Conservation (phyloP, 2,329 filamentous ascomycete genomes). For the Alternaria brassicicola region DNA sequence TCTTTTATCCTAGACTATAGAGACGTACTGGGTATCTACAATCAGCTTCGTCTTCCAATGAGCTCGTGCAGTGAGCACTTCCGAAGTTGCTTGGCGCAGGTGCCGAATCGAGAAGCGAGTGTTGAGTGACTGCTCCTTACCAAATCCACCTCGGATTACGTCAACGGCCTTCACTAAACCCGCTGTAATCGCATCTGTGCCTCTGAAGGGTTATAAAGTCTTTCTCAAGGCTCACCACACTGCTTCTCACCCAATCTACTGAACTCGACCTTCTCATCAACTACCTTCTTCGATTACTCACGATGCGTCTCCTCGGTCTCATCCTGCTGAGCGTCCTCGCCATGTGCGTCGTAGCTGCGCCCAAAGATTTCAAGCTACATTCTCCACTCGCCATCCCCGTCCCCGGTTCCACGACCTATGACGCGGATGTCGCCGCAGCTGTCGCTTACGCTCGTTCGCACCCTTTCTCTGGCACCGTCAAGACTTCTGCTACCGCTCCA, state of each 20-base stretch:
- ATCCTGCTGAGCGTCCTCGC: neutral
- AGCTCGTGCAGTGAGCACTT: neutral
- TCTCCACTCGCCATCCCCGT: neutral
- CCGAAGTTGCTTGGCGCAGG: neutral
- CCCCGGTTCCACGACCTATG: neutral
- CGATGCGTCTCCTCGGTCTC: neutral
- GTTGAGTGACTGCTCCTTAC: neutral
- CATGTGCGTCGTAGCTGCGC: neutral
- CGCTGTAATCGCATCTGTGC: neutral
- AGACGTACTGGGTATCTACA: neutral
- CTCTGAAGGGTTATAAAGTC: neutral
- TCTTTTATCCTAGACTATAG: neutral
- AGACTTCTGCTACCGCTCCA: neutral
- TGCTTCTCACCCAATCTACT: neutral
- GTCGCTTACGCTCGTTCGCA: neutral
- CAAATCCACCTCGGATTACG: neutral
- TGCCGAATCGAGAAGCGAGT: neutral
- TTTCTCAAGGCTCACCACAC: neutral
- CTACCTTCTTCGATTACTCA: neutral
- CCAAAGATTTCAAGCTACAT: neutral
- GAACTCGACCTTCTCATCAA: neutral
- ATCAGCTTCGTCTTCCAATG: too few species aligned
- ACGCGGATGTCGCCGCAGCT: neutral
- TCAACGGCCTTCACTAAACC: neutral
- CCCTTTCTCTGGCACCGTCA: neutral